Conservation (phyloP, 441 rosid species). For the Breynia disticha region DNA sequence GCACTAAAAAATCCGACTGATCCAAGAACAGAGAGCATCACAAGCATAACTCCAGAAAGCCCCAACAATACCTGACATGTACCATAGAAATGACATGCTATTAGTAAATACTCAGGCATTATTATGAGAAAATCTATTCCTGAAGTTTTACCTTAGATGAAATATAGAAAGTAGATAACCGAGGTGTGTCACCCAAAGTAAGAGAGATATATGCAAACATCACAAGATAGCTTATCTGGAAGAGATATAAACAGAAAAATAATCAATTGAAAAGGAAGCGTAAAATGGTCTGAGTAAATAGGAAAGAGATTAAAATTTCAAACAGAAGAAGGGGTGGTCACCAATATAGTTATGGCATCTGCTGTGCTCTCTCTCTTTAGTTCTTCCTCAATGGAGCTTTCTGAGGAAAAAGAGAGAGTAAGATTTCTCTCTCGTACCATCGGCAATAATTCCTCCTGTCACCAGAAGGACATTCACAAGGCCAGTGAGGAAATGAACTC, state of each 20-base stretch:
- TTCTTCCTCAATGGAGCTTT: conserved; percentile 95
- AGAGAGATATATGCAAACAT: conserved; percentile 98
- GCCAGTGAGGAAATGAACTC: conserved; percentile 2
- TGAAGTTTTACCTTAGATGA: conserved; percentile 65
- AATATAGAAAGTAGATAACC: conserved; percentile 56
- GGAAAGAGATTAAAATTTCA: background rate
- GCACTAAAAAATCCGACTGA: conserved; percentile 97
- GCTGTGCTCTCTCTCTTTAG: conserved; percentile 97
- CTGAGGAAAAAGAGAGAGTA: conserved; percentile 87
- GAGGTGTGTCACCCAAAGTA: conserved; percentile 76
- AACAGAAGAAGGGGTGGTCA: conserved; percentile 18
- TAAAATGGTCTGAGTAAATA: background rate
- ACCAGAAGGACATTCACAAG: conserved; percentile 14
- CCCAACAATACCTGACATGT: conserved; percentile 79
- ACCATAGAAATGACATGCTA: conserved; percentile 12
- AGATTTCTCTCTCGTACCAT: conserved; percentile 60
- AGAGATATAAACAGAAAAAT: conserved; percentile 12
- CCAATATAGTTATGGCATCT: conserved; percentile 86
- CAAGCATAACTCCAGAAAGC: conserved; percentile 92
- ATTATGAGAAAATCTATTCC: conserved; percentile 4
- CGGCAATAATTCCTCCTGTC: conserved; percentile 80
- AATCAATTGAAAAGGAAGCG: background rate
- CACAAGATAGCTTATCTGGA: conserved; percentile 96
- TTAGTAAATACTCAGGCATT: too few species aligned
- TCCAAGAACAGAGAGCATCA: conserved; percentile 92